A percentile compares a stretch with the other conserved stretches of the same genome.
Evolutionary conservation across 1,284 basidiomycete genomes (phyloP).

Genomic region (Puccinia polysora): DNA sequence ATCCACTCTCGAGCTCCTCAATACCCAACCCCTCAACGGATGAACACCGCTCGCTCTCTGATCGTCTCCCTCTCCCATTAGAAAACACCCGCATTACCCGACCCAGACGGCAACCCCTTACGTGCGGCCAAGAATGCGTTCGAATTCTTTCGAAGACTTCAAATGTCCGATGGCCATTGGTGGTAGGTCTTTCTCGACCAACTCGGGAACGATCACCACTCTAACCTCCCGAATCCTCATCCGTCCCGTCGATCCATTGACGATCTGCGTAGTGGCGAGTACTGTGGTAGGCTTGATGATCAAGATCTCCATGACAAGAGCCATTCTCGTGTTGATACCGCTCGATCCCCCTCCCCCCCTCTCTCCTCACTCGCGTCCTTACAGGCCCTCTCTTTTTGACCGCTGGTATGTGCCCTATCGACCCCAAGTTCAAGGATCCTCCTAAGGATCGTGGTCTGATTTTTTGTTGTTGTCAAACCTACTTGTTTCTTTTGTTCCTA

Average conservation of each 20-base stretch:
- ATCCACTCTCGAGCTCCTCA: background rate
- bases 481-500: background rate
- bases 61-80: background rate
- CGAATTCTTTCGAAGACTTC: conserved; percentile 81
- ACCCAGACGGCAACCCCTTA: conserved; percentile 47
- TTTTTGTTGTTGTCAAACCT: background rate
- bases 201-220: background rate
- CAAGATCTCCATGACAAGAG: background rate
- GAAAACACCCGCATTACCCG: conserved; percentile 44
- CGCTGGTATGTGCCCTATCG: conserved; percentile 9
- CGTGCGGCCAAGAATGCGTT: conserved; percentile 59
- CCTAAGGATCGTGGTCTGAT: too few relatives aligned
- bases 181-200: too few relatives aligned
- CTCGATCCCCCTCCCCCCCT: conserved; percentile 54
- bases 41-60: too few relatives aligned
- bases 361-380: background rate
- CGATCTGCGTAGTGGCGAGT: conserved; percentile 44
- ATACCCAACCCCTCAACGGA: background rate
- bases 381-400: conserved; percentile 44
- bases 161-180: conserved; percentile 91
- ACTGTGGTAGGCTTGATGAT: conserved; percentile 65
- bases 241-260: background rate
- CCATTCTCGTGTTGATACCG: conserved; percentile 53
- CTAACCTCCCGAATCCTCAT: background rate
- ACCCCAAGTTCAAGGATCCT: too few relatives aligned